A percentile compares a stretch with the other conserved stretches of the same genome.
phyloP scores from a whole-genome alignment of 176 grass and related monocot species.

The Puccinellia tenuiflora region DNA sequence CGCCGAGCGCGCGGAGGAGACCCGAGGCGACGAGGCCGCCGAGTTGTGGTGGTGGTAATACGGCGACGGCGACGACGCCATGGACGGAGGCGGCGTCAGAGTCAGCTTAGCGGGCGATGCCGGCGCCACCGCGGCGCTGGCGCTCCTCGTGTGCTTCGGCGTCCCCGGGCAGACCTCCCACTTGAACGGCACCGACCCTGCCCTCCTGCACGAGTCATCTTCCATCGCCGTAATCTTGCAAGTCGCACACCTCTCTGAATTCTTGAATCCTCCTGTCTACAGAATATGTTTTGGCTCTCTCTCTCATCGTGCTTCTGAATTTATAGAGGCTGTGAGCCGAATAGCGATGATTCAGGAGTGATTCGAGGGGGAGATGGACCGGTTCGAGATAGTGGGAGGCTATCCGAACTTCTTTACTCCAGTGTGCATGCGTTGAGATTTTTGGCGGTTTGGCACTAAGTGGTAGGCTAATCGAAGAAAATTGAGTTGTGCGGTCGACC shows the following conservation, averaged over 20 bases:
- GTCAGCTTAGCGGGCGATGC: conserved; percentile 3
- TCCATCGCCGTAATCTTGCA: conserved; percentile 24
- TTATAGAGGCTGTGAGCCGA: conserved; percentile 22
- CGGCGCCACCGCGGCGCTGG: background rate
- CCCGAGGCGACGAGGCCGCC: conserved; percentile 1
- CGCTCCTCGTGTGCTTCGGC: conserved; percentile 49
- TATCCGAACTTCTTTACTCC: background rate
- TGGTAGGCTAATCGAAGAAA: conserved; percentile 2
- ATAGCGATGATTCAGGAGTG: conserved; percentile 40
- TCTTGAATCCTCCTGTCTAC: background rate
- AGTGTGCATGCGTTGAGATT: conserved; percentile 11
- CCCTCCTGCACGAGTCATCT: conserved; percentile 65
- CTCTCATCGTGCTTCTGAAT: background rate
- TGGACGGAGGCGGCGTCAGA: conserved; percentile 55
- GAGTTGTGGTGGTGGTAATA: conserved; percentile 31
- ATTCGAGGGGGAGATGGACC: conserved; percentile 37
- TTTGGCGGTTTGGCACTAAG: conserved; percentile 38
- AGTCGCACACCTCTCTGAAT: background rate
- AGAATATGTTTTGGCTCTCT: background rate
- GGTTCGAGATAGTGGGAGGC: conserved; percentile 5
- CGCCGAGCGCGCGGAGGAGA: conserved; percentile 24
- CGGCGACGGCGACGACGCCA: conserved; percentile 22
- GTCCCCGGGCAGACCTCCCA: conserved; percentile 84
- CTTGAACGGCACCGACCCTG: conserved; percentile 74
- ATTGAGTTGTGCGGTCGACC: background rate